Percentiles rank a stretch among this genome's conserved stretches.
Evolutionary conservation across 345 rosid genomes (phyloP).

Genomic region (Rhodomyrtus tomentosa): DNA sequence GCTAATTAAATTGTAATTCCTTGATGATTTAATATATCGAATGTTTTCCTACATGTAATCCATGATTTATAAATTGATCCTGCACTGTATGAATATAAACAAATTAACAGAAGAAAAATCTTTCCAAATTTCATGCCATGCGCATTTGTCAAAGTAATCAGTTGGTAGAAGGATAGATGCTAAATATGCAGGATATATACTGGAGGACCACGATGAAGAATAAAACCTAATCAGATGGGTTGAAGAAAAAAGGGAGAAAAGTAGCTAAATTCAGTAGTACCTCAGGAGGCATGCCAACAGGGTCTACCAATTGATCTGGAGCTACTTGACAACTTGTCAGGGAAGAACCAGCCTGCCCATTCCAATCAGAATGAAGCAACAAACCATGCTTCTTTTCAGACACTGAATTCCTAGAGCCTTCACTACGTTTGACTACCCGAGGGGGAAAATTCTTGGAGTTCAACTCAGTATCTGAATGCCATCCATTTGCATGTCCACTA

Average conservation of each 20-base stretch:
- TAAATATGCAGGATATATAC: not conserved
- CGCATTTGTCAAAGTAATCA: not conserved
- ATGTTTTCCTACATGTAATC: not conserved
- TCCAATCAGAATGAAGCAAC: conserved; percentile 21
- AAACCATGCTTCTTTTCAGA: conserved; percentile 21
- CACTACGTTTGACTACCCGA: conserved; percentile 26
- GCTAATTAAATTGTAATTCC: not conserved
- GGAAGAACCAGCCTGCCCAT: conserved; percentile 19
- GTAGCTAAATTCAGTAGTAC: conserved; percentile 20
- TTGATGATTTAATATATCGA: not conserved
- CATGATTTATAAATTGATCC: not conserved
- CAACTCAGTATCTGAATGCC: conserved; percentile 83
- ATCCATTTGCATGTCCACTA: conserved; percentile 33
- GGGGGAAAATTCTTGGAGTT: conserved; percentile 45
- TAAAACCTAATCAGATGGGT: not conserved
- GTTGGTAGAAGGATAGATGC: not conserved
- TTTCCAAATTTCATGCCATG: not conserved
- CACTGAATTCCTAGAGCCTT: conserved; percentile 22
- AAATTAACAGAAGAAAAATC: not conserved
- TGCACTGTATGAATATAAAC: not conserved
- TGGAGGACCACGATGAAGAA: not conserved
- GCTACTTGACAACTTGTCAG: conserved; percentile 14
- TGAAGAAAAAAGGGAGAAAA: not conserved
- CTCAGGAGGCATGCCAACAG: conserved; percentile 89
- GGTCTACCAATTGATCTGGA: conserved; percentile 37